phyloP scores from a whole-genome alignment of 306 rosid species.

The Castanopsis chinensis region DNA sequence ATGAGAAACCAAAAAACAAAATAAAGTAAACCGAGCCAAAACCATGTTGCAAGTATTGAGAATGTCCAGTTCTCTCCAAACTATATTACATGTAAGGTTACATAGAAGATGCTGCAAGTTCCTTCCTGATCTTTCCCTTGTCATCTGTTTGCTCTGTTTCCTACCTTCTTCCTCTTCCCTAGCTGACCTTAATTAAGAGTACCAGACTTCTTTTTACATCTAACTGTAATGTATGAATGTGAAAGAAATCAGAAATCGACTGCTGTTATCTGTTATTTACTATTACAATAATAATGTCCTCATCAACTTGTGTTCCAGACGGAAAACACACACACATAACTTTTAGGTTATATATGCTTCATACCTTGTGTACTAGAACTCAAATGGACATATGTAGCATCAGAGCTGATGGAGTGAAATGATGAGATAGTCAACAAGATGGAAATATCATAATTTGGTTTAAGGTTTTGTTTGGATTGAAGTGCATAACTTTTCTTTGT shows the following conservation, averaged over 20 bases:
- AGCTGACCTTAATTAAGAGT: not conserved
- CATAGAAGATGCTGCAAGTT: not conserved
- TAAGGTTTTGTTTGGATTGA: not conserved
- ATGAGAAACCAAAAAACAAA: too few relatives aligned
- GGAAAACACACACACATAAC: not conserved
- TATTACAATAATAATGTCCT: not conserved
- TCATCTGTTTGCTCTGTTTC: not conserved
- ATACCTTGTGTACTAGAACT: not conserved
- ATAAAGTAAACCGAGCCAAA: too few relatives aligned
- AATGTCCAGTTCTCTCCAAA: not conserved
- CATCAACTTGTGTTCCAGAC: not conserved
- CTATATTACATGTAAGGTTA: not conserved
- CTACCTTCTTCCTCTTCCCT: not conserved
- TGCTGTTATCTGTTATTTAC: not conserved
- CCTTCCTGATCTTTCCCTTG: not conserved
- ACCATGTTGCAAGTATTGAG: too few relatives aligned
- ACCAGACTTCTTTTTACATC: not conserved
- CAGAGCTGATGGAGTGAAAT: not conserved
- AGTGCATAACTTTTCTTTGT: not conserved
- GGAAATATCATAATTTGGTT: not conserved
- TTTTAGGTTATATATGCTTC: not conserved
- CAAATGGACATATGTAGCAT: not conserved
- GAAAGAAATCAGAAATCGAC: not conserved
- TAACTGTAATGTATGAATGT: not conserved
- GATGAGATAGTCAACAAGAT: not conserved